Conservation (phyloP, 2,329 filamentous ascomycete genomes). For the Trichophyton schoenleinii region DNA sequence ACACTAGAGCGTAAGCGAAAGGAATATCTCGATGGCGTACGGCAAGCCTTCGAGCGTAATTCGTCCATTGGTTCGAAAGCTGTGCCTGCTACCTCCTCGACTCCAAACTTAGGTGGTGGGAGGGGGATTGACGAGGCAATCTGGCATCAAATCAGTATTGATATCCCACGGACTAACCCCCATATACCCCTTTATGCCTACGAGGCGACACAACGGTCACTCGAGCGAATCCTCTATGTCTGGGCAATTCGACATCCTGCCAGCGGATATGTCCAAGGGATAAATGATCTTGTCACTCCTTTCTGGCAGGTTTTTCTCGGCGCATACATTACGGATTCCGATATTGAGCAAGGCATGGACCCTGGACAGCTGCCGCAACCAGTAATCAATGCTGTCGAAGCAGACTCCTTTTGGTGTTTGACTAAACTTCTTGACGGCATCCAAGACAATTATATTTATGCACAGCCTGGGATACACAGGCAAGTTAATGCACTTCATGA, state of each 20-base stretch:
- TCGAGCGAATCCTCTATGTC: slow-evolving; percentile 90
- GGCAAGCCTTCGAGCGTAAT: slow-evolving; percentile 49
- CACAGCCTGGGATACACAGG: slow-evolving; percentile 89
- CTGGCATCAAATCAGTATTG: slow-evolving; percentile 99
- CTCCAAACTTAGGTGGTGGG: slow-evolving; percentile 39
- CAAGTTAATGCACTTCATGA: slow-evolving; percentile 84
- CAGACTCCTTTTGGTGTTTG: slow-evolving; percentile 95
- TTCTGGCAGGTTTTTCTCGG: slow-evolving; percentile 97
- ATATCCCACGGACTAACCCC: slow-evolving; percentile 89
- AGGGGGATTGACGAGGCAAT: slow-evolving; percentile 89
- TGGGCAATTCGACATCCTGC: slow-evolving; percentile 97
- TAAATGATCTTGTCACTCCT: slow-evolving; percentile 93
- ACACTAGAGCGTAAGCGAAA: slow-evolving; percentile 89
- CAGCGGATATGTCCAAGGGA: slow-evolving; percentile 94
- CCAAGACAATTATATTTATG: slow-evolving; percentile 97
- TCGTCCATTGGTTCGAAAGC: slow-evolving; percentile 31
- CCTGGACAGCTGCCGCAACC: slow-evolving; percentile 82
- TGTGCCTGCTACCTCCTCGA: slow-evolving; percentile 28
- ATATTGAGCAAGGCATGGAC: slow-evolving; percentile 92
- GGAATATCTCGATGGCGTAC: slow-evolving; percentile 88
- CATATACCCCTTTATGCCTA: slow-evolving; percentile 92
- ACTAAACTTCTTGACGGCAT: slow-evolving; percentile 98
- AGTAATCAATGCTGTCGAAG: slow-evolving; percentile 91
- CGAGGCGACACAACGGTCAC: slow-evolving; percentile 83
- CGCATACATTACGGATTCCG: slow-evolving; percentile 83